Percentiles rank a stretch among this genome's conserved stretches.
Conservation (phyloP, 2,329 filamentous ascomycete genomes). For the Sclerotiophoma versabilis region DNA sequence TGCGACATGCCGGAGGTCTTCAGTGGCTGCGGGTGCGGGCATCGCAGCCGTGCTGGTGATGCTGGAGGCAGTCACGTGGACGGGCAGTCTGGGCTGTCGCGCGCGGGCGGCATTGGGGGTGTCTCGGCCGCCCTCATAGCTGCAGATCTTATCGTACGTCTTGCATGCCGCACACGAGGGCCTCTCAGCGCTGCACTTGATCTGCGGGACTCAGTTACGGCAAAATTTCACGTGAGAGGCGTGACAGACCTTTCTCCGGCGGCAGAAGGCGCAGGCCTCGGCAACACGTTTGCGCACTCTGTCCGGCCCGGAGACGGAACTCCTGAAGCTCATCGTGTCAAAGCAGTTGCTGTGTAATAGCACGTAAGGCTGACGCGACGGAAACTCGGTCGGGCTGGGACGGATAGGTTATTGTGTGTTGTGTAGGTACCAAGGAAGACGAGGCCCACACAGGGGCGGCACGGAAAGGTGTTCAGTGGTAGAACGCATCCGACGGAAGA, state of each 20-base stretch:
- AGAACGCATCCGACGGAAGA: constrained; percentile 5
- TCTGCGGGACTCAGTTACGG: constrained; percentile 32
- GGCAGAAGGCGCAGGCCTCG: constrained; percentile 50
- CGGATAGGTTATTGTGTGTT: neutral
- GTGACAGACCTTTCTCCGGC: constrained; percentile 45
- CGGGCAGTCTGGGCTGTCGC: neutral
- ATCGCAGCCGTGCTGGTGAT: neutral
- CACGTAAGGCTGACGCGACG: neutral
- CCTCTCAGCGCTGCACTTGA: constrained; percentile 59
- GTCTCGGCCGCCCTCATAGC: constrained; percentile 41
- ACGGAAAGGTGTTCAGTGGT: neutral
- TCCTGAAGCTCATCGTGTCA: neutral
- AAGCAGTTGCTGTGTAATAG: neutral
- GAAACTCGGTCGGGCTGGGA: neutral
- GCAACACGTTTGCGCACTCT: constrained; percentile 30
- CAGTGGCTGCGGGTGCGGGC: neutral
- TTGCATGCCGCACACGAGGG: constrained; percentile 57
- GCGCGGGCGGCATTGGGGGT: constrained; percentile 26
- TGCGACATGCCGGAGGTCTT: neutral
- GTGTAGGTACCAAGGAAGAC: neutral
- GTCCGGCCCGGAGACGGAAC: neutral
- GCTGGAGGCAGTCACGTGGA: neutral
- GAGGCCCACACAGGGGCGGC: neutral
- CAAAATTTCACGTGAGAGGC: neutral
- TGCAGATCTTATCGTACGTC: constrained; percentile 54